Evolutionary conservation across 768 basidiomycete species (phyloP), one percentile per base, ranked within the genome.

Genomic region (Podaxis rugospora): DNA sequence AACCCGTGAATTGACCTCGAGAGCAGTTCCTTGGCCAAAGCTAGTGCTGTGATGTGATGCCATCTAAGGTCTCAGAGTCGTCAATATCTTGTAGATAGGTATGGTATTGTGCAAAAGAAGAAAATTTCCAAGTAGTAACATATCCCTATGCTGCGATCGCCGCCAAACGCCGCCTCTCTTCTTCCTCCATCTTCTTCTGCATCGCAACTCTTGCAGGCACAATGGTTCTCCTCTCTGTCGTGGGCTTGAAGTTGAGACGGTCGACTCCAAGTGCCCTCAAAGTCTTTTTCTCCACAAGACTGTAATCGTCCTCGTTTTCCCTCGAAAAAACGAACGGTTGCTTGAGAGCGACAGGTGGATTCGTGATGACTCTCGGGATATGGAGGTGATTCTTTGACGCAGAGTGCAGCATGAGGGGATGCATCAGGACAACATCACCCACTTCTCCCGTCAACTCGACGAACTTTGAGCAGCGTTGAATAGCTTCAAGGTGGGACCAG

Each of bases 371-470:
- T 62, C 85, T 75, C 25, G 81, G 83, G 18, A 77, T 70, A 25
- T 86, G 80, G 42, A 80, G 71, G 64, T 81, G 74, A 67, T 87
- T 88, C 69, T 80, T 83, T 35, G 83, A 82, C 10, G 85, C 85
- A 11, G 84, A 82, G 65, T 87, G 87, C 64, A 86, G 68, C 83
- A 87, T 87, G 53, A 87, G 70, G 11, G 85, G 83, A 69, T 87
- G 84, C 72, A 86, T 73, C 42, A 87, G 74, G 18, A 86, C 79
- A 13, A 87, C 85, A 67, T 87, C 86, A n/a, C 85, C 86, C 46
- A 80, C 68, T 60, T 83, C 75, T 42, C 85, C 85, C 1, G 84
- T 85, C 70, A 84, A 74, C 71, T 84, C 84, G 39, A 81, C 76
- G 68, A 84, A 80, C 28, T 75, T 60, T 55, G 67, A 66, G 69